Percentiles rank a stretch among this genome's conserved stretches.
phyloP scores from a whole-genome alignment of 2,329 filamentous ascomycete species.

The Rosellinia necatrix region DNA sequence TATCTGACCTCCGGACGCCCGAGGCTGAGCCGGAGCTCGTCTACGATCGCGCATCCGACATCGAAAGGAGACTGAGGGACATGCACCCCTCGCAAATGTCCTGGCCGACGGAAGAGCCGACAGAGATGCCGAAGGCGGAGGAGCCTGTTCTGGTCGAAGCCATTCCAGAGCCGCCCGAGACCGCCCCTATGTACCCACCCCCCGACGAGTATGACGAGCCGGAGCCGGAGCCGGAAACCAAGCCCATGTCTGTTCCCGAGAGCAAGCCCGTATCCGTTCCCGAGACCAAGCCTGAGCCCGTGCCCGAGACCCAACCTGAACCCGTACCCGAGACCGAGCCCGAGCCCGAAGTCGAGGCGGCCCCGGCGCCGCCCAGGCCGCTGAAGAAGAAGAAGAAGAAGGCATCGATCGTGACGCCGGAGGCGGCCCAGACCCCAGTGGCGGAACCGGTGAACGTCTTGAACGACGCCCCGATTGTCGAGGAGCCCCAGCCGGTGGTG shows the following conservation, averaged over 20 bases:
- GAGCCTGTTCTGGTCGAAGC: neutral
- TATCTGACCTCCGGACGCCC: neutral
- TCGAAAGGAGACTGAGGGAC: neutral
- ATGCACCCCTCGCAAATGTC: no score
- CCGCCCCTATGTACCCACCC: neutral
- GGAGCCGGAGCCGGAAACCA: neutral
- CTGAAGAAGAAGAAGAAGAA: no score
- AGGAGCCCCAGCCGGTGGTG: no score
- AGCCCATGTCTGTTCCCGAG: no score
- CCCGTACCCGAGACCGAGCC: neutral
- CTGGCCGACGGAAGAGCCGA: no score
- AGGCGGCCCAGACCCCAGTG: no score
- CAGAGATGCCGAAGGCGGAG: neutral
- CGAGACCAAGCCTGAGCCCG: neutral
- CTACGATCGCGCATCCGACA: neutral
- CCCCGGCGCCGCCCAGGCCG: no score
- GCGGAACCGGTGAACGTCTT: no score
- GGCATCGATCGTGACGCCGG: no score
- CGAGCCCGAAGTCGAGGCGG: neutral
- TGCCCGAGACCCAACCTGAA: neutral
- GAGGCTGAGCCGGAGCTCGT: neutral
- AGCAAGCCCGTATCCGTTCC: neutral
- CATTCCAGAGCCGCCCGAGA: neutral
- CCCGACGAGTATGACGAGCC: neutral
- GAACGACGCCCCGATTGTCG: no score